These are phyloP conservation scores for Lactarius akahatsu DNA, from an alignment of 768 basidiomycete genomes.

Conservation along the genomic window DNA sequence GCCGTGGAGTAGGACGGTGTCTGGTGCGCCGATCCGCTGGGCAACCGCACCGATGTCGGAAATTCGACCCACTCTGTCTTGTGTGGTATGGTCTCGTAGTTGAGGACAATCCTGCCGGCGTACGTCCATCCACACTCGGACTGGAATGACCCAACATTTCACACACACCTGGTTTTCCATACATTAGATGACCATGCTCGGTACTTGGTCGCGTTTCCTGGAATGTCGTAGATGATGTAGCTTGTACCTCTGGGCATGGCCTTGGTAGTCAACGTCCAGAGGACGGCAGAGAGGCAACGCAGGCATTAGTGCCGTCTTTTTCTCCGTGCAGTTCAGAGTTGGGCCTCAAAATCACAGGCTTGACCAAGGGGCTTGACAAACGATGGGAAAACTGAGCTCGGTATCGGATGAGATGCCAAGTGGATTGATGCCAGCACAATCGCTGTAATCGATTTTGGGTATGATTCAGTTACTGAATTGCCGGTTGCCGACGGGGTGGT, in stretches of 20 bases:
- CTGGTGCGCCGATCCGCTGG: constrained; percentile 40
- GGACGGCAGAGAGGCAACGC: background rate
- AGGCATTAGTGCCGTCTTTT: background rate
- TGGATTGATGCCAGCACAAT: too few relatives aligned
- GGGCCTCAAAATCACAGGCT: background rate
- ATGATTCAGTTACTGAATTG: too few relatives aligned
- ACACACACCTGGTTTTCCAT: constrained; percentile 36
- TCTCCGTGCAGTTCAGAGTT: background rate
- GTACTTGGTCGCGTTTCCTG: constrained; percentile 14
- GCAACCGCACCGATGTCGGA: constrained; percentile 43
- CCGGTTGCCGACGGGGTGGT: too few relatives aligned
- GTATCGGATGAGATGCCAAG: too few relatives aligned
- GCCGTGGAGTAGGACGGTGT: constrained; percentile 37
- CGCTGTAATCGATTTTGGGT: too few relatives aligned
- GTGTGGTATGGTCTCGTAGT: constrained; percentile 44
- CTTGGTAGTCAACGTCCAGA: constrained; percentile 7
- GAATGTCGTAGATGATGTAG: constrained; percentile 26
- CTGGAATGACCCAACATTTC: background rate
- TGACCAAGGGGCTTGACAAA: too few relatives aligned
- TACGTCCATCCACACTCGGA: background rate
- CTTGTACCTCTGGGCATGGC: background rate
- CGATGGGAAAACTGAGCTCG: too few relatives aligned
- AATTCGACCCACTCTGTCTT: constrained; percentile 54
- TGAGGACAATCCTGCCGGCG: constrained; percentile 37
- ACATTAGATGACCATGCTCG: constrained; percentile 37